phyloP scores from a whole-genome alignment of 257 asterid species.

The Datura wrightii region DNA sequence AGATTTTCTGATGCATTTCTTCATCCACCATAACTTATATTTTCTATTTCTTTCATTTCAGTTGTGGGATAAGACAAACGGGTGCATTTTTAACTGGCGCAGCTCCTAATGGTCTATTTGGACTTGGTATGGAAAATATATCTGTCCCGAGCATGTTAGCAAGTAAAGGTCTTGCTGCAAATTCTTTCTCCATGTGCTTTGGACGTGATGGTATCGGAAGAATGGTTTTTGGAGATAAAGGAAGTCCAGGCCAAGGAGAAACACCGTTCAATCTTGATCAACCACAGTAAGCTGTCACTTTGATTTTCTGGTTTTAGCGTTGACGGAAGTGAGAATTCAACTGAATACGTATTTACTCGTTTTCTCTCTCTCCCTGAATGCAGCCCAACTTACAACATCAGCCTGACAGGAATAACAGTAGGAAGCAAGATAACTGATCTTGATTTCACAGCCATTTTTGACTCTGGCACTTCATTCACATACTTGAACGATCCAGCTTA shows the following conservation, averaged over 20 bases:
- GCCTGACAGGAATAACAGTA: constrained; percentile 73
- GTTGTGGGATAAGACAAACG: constrained; percentile 92
- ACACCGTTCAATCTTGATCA: constrained; percentile 72
- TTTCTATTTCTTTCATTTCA: constrained; percentile 43
- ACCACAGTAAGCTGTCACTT: constrained; percentile 61
- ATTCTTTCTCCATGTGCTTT: constrained; percentile 97
- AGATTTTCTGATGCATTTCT: neutral
- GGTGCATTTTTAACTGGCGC: constrained; percentile 91
- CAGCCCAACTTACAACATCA: constrained; percentile 83
- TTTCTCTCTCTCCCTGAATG: neutral
- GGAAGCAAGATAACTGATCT: constrained; percentile 55
- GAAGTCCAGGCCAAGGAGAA: constrained; percentile 61
- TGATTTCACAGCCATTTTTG: constrained; percentile 73
- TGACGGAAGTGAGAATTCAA: neutral
- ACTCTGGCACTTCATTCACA: constrained; percentile 96
- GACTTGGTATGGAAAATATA: constrained; percentile 75
- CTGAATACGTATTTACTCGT: neutral
- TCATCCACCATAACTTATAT: constrained; percentile 5
- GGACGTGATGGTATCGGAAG: constrained; percentile 88
- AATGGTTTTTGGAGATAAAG: constrained; percentile 92
- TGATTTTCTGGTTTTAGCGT: neutral
- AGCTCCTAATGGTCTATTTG: constrained; percentile 93
- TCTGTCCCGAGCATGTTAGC: constrained; percentile 92
- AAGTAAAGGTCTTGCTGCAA: constrained; percentile 72
- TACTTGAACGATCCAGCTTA: constrained; percentile 85